A percentile compares a stretch with the other conserved stretches of the same genome.
phyloP scores from a whole-genome alignment of 495 filamentous ascomycete genomes.

The Monascus purpureus region DNA sequence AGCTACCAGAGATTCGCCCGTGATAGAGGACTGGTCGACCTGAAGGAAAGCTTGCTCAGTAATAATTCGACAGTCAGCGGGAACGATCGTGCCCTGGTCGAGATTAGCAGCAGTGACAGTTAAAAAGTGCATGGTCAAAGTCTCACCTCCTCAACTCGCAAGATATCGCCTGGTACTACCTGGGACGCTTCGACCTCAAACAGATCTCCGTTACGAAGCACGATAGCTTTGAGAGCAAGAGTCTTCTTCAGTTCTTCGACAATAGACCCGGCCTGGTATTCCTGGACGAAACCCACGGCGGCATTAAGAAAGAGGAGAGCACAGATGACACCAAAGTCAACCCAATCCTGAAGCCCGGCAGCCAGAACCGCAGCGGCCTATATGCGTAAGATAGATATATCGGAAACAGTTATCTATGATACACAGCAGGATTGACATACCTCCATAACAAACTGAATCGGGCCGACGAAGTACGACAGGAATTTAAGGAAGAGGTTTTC shows the following conservation, averaged over 20 bases:
- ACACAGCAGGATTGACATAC: conserved; percentile 22
- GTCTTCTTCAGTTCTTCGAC: conserved; percentile 89
- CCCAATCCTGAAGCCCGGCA: conserved; percentile 61
- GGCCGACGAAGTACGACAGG: conserved; percentile 70
- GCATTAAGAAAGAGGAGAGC: conserved; percentile 70
- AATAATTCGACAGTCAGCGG: conserved; percentile 75
- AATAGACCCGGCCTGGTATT: conserved; percentile 80
- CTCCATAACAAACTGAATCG: conserved; percentile 93
- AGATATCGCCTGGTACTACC: conserved; percentile 81
- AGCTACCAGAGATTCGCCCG: conserved; percentile 83
- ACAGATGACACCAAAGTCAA: conserved; percentile 68
- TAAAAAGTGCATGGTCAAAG: neutral
- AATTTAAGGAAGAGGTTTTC: conserved; percentile 76
- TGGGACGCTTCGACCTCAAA: conserved; percentile 62
- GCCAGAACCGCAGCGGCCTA: conserved; percentile 63
- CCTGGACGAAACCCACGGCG: conserved; percentile 72
- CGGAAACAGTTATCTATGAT: neutral
- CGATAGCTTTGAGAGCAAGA: conserved; percentile 70
- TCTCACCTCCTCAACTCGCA: conserved; percentile 66
- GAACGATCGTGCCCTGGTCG: conserved; percentile 62
- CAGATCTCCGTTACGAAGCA: conserved; percentile 61
- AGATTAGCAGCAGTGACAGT: conserved; percentile 2
- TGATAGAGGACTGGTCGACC: conserved; percentile 85
- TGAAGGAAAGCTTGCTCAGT: conserved; percentile 70
- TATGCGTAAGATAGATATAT: conserved; percentile 2